A percentile compares a stretch with the other conserved stretches of the same genome.
These are phyloP conservation scores for Syncephalastrum monosporum DNA, from an alignment of 371 early-diverging fungal species.

Conservation along the genomic window DNA sequence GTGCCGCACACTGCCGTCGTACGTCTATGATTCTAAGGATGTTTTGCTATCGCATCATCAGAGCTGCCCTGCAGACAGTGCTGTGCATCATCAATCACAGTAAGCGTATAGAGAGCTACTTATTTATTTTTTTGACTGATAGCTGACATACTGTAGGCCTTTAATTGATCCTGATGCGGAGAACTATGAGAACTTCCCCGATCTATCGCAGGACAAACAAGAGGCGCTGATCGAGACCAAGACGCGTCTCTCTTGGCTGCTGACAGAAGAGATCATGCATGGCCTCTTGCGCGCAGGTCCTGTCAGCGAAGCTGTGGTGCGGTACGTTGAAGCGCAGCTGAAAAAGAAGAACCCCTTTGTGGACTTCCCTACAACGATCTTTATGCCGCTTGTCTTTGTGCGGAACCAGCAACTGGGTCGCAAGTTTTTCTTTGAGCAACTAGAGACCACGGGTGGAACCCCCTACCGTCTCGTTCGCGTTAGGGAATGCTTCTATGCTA, in stretches of 20 bases:
- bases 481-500: conserved; percentile 63
- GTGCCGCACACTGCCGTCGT: conserved; percentile 60
- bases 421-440: conserved; percentile 58
- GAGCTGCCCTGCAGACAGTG: conserved; percentile 28
- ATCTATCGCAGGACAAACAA: conserved; percentile 52
- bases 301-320: conserved; percentile 52
- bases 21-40: conserved; percentile 39
- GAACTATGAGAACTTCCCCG: conserved; percentile 37
- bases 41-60: conserved; percentile 25
- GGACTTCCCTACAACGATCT: conserved; percentile 63
- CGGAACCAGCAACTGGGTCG: conserved; percentile 48
- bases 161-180: conserved; percentile 30
- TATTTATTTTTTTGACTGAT: too few species aligned
- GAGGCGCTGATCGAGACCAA: conserved; percentile 64
- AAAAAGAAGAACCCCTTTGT: conserved; percentile 66
- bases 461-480: conserved; percentile 57
- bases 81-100: conserved; percentile 32
- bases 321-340: conserved; percentile 61
- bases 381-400: conserved; percentile 64
- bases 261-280: conserved; percentile 79
- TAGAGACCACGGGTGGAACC: conserved; percentile 45
- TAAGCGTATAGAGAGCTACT: neutral
- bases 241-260: conserved; percentile 59
- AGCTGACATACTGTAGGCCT: conserved; percentile 13
- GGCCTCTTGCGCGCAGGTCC: conserved; percentile 62